Conservation (phyloP, 1,139 yeast species). For the Blastobotrys niveus region DNA sequence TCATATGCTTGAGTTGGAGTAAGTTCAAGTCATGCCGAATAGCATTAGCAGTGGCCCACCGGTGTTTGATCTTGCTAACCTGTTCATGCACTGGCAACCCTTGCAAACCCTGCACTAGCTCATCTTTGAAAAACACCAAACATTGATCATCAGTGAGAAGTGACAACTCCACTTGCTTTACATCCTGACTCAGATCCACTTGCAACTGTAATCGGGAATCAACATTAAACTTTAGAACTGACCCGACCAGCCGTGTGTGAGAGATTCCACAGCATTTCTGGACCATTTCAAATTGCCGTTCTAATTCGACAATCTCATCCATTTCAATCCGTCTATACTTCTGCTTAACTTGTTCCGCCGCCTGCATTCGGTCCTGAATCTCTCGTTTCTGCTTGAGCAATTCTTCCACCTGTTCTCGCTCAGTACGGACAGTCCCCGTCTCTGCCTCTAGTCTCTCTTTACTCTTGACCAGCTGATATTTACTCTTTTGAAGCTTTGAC, state of each 20-base stretch:
- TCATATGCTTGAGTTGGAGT: conserved; percentile 16
- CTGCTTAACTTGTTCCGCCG: conserved; percentile 16
- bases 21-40: conserved; percentile 13
- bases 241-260: background rate
- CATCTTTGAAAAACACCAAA: conserved; percentile 4
- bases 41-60: conserved; percentile 13
- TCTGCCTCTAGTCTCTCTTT: conserved; percentile 7
- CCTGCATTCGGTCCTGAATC: conserved; percentile 16
- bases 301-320: conserved; percentile 14
- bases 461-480: conserved; percentile 5
- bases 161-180: background rate
- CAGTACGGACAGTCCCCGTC: conserved; percentile 5
- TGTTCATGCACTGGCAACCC: background rate
- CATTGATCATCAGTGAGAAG: background rate
- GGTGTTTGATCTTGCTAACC: conserved; percentile 1
- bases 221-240: conserved; percentile 1
- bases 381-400: conserved; percentile 13
- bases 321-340: conserved; percentile 15
- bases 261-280: conserved; percentile 12
- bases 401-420: conserved; percentile 13
- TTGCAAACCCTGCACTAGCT: background rate
- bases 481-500: conserved; percentile 10
- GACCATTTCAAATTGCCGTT: conserved; percentile 6
- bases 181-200: conserved; percentile 7
- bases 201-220: conserved; percentile 7